A percentile compares a stretch with the other conserved stretches of the same genome.
Evolutionary conservation across 306 rosid genomes (phyloP).

Genomic region (Alnus rubra): DNA sequence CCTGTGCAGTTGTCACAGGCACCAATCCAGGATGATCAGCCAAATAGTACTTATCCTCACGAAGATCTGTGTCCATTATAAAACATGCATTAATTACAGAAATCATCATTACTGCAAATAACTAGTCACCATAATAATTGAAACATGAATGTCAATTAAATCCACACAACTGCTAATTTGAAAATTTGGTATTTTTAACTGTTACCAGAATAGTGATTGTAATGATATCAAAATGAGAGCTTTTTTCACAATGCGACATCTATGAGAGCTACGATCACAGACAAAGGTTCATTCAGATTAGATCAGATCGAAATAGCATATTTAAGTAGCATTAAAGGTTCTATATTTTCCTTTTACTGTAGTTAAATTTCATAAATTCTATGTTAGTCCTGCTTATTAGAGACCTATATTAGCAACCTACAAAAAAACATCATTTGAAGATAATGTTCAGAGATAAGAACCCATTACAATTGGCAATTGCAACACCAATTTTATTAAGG

Average conservation of each 20-base stretch:
- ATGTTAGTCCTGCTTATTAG: background rate
- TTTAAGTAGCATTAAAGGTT: slow-evolving; percentile 17
- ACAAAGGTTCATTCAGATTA: slow-evolving; percentile 19
- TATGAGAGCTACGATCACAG: slow-evolving; percentile 18
- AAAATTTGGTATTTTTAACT: background rate
- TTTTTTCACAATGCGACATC: background rate
- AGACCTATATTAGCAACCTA: background rate
- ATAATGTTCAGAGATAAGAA: background rate
- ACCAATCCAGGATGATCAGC: slow-evolving; percentile 86
- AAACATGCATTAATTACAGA: slow-evolving; percentile 28
- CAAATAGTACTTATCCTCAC: slow-evolving; percentile 85
- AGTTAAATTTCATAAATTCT: background rate
- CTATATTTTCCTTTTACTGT: background rate
- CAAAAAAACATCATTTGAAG: background rate
- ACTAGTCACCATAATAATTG: slow-evolving; percentile 12
- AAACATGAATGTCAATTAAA: slow-evolving; percentile 11
- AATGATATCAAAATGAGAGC: background rate
- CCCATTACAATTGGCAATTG: background rate
- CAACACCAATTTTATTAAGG: background rate
- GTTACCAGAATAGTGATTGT: slow-evolving; percentile 6
- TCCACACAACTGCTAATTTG: slow-evolving; percentile 6
- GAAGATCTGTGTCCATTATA: slow-evolving; percentile 61
- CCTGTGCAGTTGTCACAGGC: slow-evolving; percentile 85
- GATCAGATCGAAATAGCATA: background rate
- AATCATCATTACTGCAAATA: slow-evolving; percentile 12